phyloP scores from a whole-genome alignment of 1,139 yeast species.

The Saccharomyces pastorianus region DNA sequence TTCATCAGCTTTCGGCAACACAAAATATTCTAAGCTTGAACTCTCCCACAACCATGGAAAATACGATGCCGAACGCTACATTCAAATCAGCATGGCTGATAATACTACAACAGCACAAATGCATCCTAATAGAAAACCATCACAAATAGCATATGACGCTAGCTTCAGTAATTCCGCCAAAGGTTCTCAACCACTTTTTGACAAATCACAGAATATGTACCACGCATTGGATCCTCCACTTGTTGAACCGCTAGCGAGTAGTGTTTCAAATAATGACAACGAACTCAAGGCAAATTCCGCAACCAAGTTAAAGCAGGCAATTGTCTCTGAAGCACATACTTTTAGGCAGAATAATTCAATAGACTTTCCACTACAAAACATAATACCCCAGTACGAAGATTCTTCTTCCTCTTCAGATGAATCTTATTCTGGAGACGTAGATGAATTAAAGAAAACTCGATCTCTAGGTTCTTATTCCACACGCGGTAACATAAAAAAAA shows the following conservation, averaged over 20 bases:
- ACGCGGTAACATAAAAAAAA: neutral
- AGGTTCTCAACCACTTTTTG: neutral
- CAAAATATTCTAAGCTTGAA: neutral
- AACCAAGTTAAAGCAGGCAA: neutral
- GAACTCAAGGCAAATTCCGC: neutral
- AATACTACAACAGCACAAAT: neutral
- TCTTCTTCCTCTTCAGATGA: neutral
- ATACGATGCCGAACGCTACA: neutral
- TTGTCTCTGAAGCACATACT: neutral
- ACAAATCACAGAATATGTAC: neutral
- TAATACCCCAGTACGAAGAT: neutral
- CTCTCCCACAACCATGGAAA: neutral
- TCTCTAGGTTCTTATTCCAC: neutral
- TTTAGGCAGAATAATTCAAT: neutral
- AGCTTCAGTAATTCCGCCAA: neutral
- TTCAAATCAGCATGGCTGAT: neutral
- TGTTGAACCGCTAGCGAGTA: slow-evolving; percentile 6
- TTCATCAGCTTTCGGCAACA: neutral
- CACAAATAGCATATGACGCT: neutral
- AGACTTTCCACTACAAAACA: neutral
- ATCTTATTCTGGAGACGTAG: neutral
- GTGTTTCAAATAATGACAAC: slow-evolving; percentile 7
- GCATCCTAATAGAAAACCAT: neutral
- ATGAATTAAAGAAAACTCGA: neutral
- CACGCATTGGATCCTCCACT: neutral